Percentiles rank a stretch among this genome's conserved stretches.
Conservation (phyloP, 1,284 basidiomycete species). For the Trametes pubescens region DNA sequence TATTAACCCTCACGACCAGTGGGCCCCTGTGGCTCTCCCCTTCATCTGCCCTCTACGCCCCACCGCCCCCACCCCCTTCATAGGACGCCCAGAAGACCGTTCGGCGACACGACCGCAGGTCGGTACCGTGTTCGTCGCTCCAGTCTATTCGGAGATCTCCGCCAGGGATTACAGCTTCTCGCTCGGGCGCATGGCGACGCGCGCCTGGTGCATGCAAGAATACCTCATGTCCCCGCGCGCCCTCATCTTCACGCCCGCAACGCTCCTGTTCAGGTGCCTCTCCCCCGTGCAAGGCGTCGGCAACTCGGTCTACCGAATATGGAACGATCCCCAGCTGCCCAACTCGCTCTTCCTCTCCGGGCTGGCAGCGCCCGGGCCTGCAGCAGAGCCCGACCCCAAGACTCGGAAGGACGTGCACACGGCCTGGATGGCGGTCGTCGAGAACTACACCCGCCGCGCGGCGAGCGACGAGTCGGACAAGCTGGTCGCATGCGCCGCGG, state of each 20-base stretch:
- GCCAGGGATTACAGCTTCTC: neutral
- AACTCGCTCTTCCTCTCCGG: slow-evolving; percentile 15
- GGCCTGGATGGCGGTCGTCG: slow-evolving; percentile 22
- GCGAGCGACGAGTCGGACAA: slow-evolving; percentile 22
- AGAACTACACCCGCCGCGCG: slow-evolving; percentile 23
- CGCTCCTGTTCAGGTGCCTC: slow-evolving; percentile 27
- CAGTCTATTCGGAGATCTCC: slow-evolving; percentile 6
- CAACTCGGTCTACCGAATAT: slow-evolving; percentile 5
- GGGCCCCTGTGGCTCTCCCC: slow-evolving; percentile 3
- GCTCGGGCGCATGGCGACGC: slow-evolving; percentile 15
- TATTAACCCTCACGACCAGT: no score
- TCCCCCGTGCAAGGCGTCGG: slow-evolving; percentile 17
- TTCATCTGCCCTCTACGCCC: neutral
- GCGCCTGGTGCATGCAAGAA: slow-evolving; percentile 29
- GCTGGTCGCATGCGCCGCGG: slow-evolving; percentile 24
- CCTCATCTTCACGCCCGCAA: slow-evolving; percentile 23
- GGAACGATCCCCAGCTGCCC: slow-evolving; percentile 9
- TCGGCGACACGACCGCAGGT: neutral
- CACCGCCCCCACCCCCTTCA: neutral
- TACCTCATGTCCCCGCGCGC: slow-evolving; percentile 22
- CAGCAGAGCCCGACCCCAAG: neutral
- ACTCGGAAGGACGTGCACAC: neutral
- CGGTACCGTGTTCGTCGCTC: slow-evolving; percentile 14
- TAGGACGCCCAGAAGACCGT: neutral
- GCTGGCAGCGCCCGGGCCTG: no score